phyloP scores from a whole-genome alignment of 129 eudicot genomes.

The Solidago caesia region DNA sequence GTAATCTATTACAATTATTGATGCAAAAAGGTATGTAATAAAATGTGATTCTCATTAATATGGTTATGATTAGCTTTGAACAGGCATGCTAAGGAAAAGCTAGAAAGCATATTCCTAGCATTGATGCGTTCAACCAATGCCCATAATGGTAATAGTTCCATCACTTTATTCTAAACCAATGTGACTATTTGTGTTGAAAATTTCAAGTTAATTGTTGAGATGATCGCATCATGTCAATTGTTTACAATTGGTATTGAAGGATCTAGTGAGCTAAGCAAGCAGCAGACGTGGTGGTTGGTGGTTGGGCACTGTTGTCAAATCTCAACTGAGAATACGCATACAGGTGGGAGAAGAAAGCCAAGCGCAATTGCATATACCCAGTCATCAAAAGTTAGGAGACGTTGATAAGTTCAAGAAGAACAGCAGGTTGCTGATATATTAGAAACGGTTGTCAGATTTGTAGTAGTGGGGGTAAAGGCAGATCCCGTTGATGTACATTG shows the following conservation, averaged over 20 bases:
- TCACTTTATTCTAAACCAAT: neutral
- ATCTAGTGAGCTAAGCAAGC: slow-evolving; percentile 23
- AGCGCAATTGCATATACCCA: slow-evolving; percentile 21
- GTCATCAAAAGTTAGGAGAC: slow-evolving; percentile 28
- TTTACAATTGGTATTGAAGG: slow-evolving; percentile 14
- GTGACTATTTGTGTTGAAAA: no score
- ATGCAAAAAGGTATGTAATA: no score
- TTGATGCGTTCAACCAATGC: slow-evolving; percentile 39
- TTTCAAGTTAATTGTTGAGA: no score
- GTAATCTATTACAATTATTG: neutral
- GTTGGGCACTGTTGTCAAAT: slow-evolving; percentile 70
- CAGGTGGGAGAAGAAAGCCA: slow-evolving; percentile 35
- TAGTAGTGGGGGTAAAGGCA: no score
- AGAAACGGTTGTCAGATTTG: no score
- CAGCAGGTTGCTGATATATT: neutral
- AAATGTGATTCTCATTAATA: no score
- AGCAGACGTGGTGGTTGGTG: slow-evolving; percentile 31
- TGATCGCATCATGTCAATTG: neutral
- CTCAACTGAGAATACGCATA: slow-evolving; percentile 22
- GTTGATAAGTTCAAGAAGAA: neutral
- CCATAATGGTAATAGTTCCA: slow-evolving; percentile 23
- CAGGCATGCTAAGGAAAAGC: slow-evolving; percentile 80
- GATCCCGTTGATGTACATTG: no score
- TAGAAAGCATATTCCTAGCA: slow-evolving; percentile 63
- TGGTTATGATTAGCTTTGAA: slow-evolving; percentile 43